These are phyloP conservation scores for Flaveria robusta DNA, from an alignment of 129 eudicot species.

Conservation along the genomic window DNA sequence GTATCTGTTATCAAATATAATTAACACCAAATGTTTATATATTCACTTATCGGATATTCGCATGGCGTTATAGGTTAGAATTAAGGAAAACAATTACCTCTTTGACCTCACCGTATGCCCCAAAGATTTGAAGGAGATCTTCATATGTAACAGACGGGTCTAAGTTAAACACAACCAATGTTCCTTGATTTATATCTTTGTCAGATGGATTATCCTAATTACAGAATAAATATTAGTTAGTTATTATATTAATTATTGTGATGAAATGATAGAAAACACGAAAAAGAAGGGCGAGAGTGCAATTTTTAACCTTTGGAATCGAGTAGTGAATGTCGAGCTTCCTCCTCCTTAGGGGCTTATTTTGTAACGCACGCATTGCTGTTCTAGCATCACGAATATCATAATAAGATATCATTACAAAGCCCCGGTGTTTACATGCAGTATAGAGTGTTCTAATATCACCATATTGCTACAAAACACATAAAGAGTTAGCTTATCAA, in stretches of 20 bases:
- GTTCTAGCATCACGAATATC: constrained; percentile 91
- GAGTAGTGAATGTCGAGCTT: constrained; percentile 95
- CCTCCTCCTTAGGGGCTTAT: constrained; percentile 82
- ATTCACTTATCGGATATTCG: background rate
- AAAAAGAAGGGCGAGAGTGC: background rate
- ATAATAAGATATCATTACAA: constrained; percentile 96
- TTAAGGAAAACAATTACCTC: constrained; percentile 50
- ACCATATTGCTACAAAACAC: constrained; percentile 73
- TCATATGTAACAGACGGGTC: constrained; percentile 92
- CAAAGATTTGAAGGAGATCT: constrained; percentile 86
- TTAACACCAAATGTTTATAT: background rate
- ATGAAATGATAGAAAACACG: background rate
- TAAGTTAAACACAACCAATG: constrained; percentile 83
- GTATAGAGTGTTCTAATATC: constrained; percentile 89
- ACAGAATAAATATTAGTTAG: background rate
- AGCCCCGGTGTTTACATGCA: constrained; percentile 92
- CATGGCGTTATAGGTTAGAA: background rate
- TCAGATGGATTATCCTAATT: constrained; percentile 90
- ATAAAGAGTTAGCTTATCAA: constrained; percentile 21
- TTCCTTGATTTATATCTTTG: constrained; percentile 94
- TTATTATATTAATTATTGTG: background rate
- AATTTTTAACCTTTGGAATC: constrained; percentile 76
- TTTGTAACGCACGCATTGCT: constrained; percentile 86
- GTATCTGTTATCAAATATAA: constrained; percentile 49
- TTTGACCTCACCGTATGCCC: constrained; percentile 88